Evolutionary conservation across 768 basidiomycete species (phyloP), one percentile per base, ranked within the genome.

Genomic region (Macrolepiota albuminosa): DNA sequence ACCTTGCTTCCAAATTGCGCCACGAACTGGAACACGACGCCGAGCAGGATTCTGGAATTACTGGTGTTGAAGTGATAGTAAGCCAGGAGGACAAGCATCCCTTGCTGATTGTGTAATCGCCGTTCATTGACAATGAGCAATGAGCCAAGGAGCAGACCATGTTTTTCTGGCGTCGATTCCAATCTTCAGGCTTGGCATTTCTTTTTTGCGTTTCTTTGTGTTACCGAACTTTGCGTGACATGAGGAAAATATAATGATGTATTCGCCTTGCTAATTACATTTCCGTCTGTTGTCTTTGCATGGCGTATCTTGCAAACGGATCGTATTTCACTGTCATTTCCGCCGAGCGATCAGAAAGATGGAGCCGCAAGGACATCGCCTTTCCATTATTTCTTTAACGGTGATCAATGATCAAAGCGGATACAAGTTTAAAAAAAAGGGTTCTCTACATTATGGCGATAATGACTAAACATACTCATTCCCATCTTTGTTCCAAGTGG

Each of bases 11-110:
- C 13, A 87, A 84, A 72, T 77, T 98, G 61, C 69, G 71, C 61
- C 64, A 68, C 51, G 83, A 87, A 70, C 75, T 90, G 61, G 72
- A 66, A 42, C 71, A 72, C 47, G 67, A 73, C 54, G 71, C 70
- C 21, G 69, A 65, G 61, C 67, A 64, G 61, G 67, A 68, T 49
- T 63, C 72, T 60, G 73, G 69, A 45, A 69, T 79, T 61, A 71
- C 69, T 40, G 78, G 74, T 26, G 70, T 85, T 63, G 81, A 88
- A 59, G 82, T 98, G 36, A 68, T 85, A 47, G 81, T 97, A 67
- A 95, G 92, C 70, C 67, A 79, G 63, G 75, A 75, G 55, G 95
- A 97, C 71, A 72, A 67, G 54, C 88, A 95, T 75, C 95, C 95
- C 6, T 74, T 96, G 53, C 73, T 78, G 57, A 79, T 89, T 63